Percentiles rank a stretch among this genome's conserved stretches.
Evolutionary conservation across 176 grass and related monocot species (phyloP).

Genomic region (Lolium multiflorum): DNA sequence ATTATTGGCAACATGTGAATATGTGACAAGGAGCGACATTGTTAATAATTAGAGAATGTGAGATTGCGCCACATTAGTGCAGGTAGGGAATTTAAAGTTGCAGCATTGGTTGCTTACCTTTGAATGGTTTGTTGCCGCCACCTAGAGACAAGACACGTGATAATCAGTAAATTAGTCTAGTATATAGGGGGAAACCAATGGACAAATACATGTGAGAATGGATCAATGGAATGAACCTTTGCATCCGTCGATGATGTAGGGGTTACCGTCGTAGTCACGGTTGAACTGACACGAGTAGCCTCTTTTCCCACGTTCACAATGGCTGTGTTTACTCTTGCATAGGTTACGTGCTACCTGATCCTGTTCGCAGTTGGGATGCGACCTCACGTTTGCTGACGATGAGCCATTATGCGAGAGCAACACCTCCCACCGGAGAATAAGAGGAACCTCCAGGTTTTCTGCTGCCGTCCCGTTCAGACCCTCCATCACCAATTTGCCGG

Average conservation of each 20-base stretch:
- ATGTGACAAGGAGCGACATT: background rate
- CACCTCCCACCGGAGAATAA: background rate
- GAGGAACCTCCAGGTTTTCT: background rate
- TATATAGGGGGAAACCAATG: background rate
- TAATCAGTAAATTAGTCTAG: background rate
- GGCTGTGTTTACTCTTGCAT: background rate
- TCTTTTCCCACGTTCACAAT: background rate
- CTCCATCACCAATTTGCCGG: background rate
- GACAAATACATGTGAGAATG: background rate
- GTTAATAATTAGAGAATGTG: background rate
- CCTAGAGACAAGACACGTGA: background rate
- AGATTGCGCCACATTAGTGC: background rate
- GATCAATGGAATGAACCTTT: background rate
- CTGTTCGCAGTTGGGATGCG: background rate
- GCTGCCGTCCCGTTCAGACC: background rate
- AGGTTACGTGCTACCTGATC: background rate
- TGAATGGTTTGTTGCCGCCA: background rate
- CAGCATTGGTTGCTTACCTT: background rate
- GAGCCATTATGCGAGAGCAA: background rate
- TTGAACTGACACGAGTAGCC: background rate
- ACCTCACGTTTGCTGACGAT: background rate
- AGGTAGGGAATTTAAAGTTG: background rate
- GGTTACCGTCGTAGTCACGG: background rate
- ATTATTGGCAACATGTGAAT: background rate
- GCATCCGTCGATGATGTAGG: background rate